phyloP scores from a whole-genome alignment of 1,284 basidiomycete genomes.

The Volvariella volvacea region DNA sequence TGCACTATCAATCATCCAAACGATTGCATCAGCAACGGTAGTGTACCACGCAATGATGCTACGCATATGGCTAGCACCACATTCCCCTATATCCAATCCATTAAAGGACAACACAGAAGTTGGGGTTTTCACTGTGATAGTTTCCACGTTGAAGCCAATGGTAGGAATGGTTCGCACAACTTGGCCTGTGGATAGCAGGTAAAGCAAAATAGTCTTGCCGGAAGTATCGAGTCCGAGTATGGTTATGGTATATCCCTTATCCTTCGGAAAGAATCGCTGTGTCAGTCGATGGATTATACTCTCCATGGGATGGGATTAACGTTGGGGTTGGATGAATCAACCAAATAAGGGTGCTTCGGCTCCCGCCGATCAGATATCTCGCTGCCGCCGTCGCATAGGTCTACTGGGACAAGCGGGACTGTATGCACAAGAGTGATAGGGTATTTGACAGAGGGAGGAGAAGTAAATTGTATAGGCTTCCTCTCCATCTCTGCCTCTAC shows the following conservation, averaged over 20 bases:
- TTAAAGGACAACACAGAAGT: slow-evolving; percentile 14
- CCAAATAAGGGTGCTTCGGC: no score
- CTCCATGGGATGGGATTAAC: slow-evolving; percentile 10
- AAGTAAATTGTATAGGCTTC: no score
- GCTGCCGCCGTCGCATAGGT: no score
- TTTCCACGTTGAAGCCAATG: slow-evolving; percentile 33
- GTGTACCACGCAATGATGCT: slow-evolving; percentile 8
- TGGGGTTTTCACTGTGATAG: slow-evolving; percentile 16
- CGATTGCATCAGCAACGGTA: slow-evolving; percentile 9
- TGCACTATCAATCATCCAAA: slow-evolving; percentile 10
- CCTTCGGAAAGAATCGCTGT: slow-evolving; percentile 18
- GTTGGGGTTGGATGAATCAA: no score
- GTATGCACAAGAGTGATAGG: no score
- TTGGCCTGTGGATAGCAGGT: slow-evolving; percentile 27
- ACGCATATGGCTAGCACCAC: slow-evolving; percentile 11
- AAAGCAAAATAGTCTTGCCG: slow-evolving; percentile 36
- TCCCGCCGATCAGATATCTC: no score
- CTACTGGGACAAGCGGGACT: no score
- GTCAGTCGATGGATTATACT: slow-evolving; percentile 20
- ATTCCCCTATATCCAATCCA: slow-evolving; percentile 30
- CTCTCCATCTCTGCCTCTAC: no score
- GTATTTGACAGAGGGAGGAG: no score
- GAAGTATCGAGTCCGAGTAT: slow-evolving; percentile 25
- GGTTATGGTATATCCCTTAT: slow-evolving; percentile 12
- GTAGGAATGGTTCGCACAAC: slow-evolving; percentile 28